Evolutionary conservation across 139 green algal genomes (phyloP).

Genomic region (Auxenochlorella pyrenoidosa): DNA sequence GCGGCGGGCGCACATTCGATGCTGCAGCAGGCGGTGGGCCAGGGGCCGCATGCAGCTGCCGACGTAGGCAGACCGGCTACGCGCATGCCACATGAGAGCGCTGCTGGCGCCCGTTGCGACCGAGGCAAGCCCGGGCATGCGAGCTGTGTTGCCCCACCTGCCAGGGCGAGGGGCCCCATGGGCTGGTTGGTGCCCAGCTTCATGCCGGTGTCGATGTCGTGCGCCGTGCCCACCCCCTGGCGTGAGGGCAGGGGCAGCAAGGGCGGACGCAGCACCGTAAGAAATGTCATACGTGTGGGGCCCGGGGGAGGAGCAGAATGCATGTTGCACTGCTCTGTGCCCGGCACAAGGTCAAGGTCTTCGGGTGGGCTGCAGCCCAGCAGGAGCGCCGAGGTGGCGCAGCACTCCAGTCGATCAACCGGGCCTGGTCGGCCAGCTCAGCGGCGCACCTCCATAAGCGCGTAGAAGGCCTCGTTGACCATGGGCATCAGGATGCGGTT

Average conservation of each 20-base stretch:
- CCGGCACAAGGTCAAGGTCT: too few species aligned
- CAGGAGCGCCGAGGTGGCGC: too few species aligned
- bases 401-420: too few species aligned
- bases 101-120: neutral
- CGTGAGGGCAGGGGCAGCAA: neutral
- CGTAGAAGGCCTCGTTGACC: constrained; percentile 95
- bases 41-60: neutral
- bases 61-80: too few species aligned
- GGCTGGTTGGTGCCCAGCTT: constrained; percentile 88
- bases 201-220: constrained; percentile 92
- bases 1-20: too few species aligned
- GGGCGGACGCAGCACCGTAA: neutral
- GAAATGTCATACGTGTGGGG: too few species aligned
- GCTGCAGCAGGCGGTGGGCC: too few species aligned
- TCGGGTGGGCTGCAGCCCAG: too few species aligned
- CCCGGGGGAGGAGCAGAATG: too few species aligned
- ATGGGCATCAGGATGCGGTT: constrained; percentile 96
- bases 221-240: constrained; percentile 73
- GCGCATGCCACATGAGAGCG: neutral
- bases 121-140: neutral
- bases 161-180: constrained; percentile 80
- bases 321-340: too few species aligned
- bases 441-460: constrained; percentile 74
- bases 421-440: too few species aligned
- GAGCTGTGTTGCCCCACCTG: neutral